A percentile compares a stretch with the other conserved stretches of the same genome.
Evolutionary conservation across 768 basidiomycete species (phyloP).

Genomic region (Podaxis carcinomalis): DNA sequence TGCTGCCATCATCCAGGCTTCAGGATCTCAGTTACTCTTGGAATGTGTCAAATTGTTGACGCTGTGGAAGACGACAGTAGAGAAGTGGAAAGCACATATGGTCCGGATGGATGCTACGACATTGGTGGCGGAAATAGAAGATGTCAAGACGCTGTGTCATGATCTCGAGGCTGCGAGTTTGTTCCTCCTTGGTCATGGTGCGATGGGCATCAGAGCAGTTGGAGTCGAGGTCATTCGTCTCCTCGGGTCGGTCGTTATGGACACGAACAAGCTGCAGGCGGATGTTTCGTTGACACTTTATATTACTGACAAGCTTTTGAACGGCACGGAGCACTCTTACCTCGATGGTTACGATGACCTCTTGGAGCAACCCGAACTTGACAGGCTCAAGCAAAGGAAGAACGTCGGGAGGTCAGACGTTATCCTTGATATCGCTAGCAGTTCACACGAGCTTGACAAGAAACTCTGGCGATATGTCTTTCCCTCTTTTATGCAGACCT

Average conservation of each 20-base stretch:
- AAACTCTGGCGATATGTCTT: conserved; percentile 74
- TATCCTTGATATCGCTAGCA: conserved; percentile 68
- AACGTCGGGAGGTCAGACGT: conserved; percentile 51
- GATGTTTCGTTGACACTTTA: conserved; percentile 22
- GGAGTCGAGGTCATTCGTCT: conserved; percentile 65
- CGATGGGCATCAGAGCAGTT: conserved; percentile 13
- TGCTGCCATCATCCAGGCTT: conserved; percentile 52
- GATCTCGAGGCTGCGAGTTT: conserved; percentile 71
- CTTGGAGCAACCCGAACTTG: conserved; percentile 54
- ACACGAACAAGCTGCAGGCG: conserved; percentile 32
- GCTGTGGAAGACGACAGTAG: conserved; percentile 72
- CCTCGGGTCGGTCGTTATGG: conserved; percentile 43
- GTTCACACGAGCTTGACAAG: conserved; percentile 60
- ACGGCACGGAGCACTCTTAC: conserved; percentile 45
- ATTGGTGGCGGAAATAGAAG: conserved; percentile 36
- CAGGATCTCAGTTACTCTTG: conserved; percentile 56
- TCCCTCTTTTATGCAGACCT: conserved; percentile 57
- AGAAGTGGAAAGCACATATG: conserved; percentile 57
- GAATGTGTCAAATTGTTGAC: conserved; percentile 65
- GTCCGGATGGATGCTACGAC: conserved; percentile 36
- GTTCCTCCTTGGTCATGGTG: conserved; percentile 65
- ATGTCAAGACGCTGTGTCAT: conserved; percentile 40
- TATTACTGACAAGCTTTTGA: conserved; percentile 44
- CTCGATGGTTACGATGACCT: conserved; percentile 65
- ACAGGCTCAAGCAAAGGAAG: conserved; percentile 64